Base-by-base conservation (phyloP, 192 early-diverging fungal genomes). In the Dispira simplex region DNA sequence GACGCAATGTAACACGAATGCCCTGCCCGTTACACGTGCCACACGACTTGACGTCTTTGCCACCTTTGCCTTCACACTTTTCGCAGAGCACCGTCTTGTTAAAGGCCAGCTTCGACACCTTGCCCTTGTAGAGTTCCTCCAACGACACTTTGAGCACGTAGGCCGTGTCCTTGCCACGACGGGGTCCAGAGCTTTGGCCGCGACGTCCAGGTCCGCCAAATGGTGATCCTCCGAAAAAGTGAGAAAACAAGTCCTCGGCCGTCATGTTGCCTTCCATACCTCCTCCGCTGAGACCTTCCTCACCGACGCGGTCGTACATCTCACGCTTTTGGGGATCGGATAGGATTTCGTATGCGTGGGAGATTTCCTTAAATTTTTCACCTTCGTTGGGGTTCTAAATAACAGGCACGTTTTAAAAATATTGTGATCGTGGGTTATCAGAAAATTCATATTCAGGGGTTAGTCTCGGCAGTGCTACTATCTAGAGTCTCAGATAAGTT, bases 311-410 rank as follows among this genome's bases (percentile, higher is more conserved):
- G 73, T 99, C 94, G 73, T 99, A 99, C 63, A 88, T 71, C 52
- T 88, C 80, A 23, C 94, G 80, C 76, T 95, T 95, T 49, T 97
- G 77, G 56, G 73, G 11, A 70, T 99, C 97, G 12, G 90, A 90
- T 20, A 99, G 85, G 66, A 99, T 80, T 71, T 98, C 95, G 74
- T 95, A 99, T 3, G 97, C 95, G 68, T 96, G 92, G 63, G 90
- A 92, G 72, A 99, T 94, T 63, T 97, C 94, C 80, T 97, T 95
- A 82, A 99, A 99, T 71, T 85, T 85, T 43, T 95, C 92, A 53
- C 82, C 87, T 44, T 90, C 88, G 49, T 85, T 80, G 44, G 89
- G 87, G 80, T 93, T 93, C 90, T 91, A 67, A 39, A 39, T 6
- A 25, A 23, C 47, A 13, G 53, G 65, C 21, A 25, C n/a, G 13